Evolutionary conservation across 176 grass and related monocot species (phyloP).

Genomic region (Eleusine coracana): DNA sequence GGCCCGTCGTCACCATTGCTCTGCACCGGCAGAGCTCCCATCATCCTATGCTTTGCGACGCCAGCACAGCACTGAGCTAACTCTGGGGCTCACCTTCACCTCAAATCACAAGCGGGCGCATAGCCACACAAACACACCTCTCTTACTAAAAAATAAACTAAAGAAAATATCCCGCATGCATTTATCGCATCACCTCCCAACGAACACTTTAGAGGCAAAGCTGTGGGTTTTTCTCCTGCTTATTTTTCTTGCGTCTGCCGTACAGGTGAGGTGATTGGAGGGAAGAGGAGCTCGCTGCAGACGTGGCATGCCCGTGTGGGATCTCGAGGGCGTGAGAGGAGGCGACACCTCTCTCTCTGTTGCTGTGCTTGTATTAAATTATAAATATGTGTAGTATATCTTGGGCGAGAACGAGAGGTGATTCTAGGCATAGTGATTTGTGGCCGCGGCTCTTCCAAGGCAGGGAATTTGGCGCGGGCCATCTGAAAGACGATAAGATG

Average conservation of each 20-base stretch:
- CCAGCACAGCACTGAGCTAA: not conserved
- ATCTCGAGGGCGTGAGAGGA: constrained; percentile 28
- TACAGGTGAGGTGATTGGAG: not conserved
- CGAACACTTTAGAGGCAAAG: not conserved
- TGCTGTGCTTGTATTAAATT: not conserved
- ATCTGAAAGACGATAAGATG: not conserved
- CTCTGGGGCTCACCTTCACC: not conserved
- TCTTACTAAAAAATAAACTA: not conserved
- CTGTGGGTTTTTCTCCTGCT: not conserved
- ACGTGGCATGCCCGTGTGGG: constrained; percentile 28
- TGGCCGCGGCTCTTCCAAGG: not conserved
- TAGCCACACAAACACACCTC: not conserved
- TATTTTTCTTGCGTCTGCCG: not conserved
- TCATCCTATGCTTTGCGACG: not conserved
- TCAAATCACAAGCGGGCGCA: not conserved
- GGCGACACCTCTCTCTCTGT: not conserved
- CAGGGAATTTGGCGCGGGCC: not conserved
- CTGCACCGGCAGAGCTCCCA: constrained; percentile 27
- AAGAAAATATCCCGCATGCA: not conserved
- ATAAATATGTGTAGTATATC: not conserved
- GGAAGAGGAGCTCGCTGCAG: not conserved
- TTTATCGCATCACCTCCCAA: not conserved
- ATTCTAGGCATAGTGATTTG: not conserved
- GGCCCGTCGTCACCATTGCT: not conserved
- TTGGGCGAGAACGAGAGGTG: not conserved